These are phyloP conservation scores for Paramicrosporidium saccamoebae DNA, from an alignment of 371 early-diverging fungal species.

Conservation along the genomic window DNA sequence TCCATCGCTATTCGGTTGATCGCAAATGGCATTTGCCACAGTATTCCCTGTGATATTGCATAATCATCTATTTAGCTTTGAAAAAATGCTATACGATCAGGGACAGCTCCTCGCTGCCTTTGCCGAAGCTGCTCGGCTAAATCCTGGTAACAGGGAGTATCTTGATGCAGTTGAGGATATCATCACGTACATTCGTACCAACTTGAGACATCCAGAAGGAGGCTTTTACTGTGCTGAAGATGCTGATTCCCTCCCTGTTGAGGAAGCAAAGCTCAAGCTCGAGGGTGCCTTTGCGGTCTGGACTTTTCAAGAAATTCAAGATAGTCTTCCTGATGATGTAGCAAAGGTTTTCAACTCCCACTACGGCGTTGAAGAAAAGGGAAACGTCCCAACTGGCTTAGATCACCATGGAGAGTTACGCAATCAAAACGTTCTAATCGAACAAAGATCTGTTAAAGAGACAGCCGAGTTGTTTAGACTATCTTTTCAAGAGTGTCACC, in stretches of 20 bases:
- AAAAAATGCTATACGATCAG: conserved; percentile 19
- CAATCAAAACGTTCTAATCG: conserved; percentile 15
- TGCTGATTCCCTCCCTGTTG: conserved; percentile 18
- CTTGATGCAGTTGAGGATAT: conserved; percentile 12
- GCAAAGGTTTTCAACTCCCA: conserved; percentile 9
- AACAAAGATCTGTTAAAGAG: conserved; percentile 8
- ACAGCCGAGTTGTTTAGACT: conserved; percentile 8
- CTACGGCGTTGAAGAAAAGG: conserved; percentile 12
- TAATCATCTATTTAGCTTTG: conserved; percentile 1
- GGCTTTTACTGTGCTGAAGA: conserved; percentile 34
- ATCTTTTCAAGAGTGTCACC: conserved; percentile 4
- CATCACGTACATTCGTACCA: conserved; percentile 12
- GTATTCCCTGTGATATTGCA: conserved; percentile 1
- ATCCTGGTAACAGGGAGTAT: conserved; percentile 9
- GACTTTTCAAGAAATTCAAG: conserved; percentile 11
- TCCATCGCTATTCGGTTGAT: conserved; percentile 14
- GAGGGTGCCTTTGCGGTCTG: conserved; percentile 35
- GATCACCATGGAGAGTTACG: conserved; percentile 21
- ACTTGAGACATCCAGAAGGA: conserved; percentile 11
- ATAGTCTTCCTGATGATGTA: conserved; percentile 7
- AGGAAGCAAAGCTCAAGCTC: conserved; percentile 8
- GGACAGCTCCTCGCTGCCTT: conserved; percentile 17
- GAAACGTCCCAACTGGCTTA: conserved; percentile 14
- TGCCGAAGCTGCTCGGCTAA: conserved; percentile 10
- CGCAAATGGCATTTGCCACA: conserved; percentile 8